A percentile compares a stretch with the other conserved stretches of the same genome.
Conservation (phyloP, 305 asterid species). For the Solanum hybrid region DNA sequence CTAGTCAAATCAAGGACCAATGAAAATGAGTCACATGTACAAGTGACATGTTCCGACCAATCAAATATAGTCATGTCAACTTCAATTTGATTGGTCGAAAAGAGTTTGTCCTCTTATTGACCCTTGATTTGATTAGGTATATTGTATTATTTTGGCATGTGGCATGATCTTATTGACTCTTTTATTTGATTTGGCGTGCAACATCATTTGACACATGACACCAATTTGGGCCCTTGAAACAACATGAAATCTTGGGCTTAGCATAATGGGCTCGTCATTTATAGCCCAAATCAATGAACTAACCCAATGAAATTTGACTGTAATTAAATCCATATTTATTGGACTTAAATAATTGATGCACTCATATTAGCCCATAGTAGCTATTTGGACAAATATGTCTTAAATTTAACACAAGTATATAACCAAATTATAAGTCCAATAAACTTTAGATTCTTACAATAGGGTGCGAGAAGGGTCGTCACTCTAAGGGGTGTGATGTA, state of each 20-base stretch:
- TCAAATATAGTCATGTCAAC: background rate
- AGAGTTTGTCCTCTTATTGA: background rate
- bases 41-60: background rate
- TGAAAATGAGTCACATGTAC: background rate
- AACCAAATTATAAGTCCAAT: background rate
- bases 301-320: background rate
- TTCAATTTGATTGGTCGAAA: background rate
- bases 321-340: background rate
- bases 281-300: background rate
- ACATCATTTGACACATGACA: background rate
- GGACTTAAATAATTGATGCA: background rate
- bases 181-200: background rate
- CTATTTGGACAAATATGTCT: background rate
- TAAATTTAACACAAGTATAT: background rate
- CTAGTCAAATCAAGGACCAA: background rate
- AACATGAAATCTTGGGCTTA: background rate
- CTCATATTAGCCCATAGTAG: background rate
- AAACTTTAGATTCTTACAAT: background rate
- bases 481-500: background rate
- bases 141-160: background rate
- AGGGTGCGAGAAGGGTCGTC: background rate
- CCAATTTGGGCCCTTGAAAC: background rate
- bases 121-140: background rate
- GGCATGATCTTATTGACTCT: background rate
- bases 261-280: background rate